Base-by-base conservation (phyloP, 2,329 filamentous ascomycete genomes). In the Pyricularia sp. region DNA sequence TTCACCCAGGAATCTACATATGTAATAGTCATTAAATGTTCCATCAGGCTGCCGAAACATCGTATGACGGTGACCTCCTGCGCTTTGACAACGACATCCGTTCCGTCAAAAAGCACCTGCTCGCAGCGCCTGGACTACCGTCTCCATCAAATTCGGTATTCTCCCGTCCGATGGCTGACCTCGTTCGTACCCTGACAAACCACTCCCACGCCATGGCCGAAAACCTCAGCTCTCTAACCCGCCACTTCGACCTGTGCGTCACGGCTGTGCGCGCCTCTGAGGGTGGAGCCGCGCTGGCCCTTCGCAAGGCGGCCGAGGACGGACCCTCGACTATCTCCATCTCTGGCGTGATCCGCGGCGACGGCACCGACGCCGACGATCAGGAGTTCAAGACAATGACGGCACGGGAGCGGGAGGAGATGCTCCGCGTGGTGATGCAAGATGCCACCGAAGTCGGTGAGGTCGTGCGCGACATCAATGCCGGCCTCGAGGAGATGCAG, bases 171-270 rank as follows among this genome's bases (percentile, higher is more conserved):
- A 79, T 87, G 60, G 76, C 82, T 2, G 76, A 80, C 4, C 78
- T 86, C 57, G 78, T 90, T n/a, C 77, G 81, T 33, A 79, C 80
- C 2, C 81, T 96, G 44, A 86, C 93, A 68, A 81, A 81, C 16
- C 87, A 93, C 69, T 93, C 93, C 0, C 87, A 90, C 67, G 86
- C 88, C 70, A 93, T 96, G 86, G 93, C 93, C 5, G 82, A 88
- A 65, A 82, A 91, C 5, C 83, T 97, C 1, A 84, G 91, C 65
- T 91, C 89, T 0, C 79, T 97, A 4, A 92, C 91, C 8, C 85
- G 84, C 30, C 93, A 97, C 76, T 97, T 96, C 73, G 93, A 97
- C 74, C 85, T 96, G 68, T 97, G 93, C 74, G 90, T 96, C 16
- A 93, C 88, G 0, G 93, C 93, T 0, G 88, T 97, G 59, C 90